A percentile compares a stretch with the other conserved stretches of the same genome.
phyloP scores from a whole-genome alignment of 345 rosid species.

The Eucalyptus erythrocorys region DNA sequence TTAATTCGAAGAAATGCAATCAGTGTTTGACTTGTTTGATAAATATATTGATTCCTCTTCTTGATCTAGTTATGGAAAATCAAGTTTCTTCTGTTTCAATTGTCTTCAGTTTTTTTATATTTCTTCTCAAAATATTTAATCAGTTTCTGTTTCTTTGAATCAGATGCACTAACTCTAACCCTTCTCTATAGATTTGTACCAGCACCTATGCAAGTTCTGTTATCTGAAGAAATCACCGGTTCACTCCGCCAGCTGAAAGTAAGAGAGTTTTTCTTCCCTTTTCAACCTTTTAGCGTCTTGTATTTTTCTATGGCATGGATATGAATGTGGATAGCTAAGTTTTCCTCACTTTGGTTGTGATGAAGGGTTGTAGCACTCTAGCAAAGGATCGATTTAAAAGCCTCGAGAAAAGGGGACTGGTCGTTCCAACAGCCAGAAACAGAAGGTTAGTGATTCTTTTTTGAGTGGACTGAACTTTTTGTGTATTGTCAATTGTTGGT shows the following conservation, averaged over 20 bases:
- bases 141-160: background rate
- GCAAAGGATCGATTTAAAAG: conserved; percentile 85
- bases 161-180: background rate
- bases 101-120: background rate
- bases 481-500: background rate
- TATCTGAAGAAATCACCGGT: conserved; percentile 89
- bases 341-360: background rate
- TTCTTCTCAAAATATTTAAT: background rate
- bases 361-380: conserved; percentile 80
- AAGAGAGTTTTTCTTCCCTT: background rate
- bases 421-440: conserved; percentile 43
- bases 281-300: background rate
- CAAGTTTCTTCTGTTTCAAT: background rate
- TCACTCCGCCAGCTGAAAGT: conserved; percentile 87
- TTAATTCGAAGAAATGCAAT: background rate
- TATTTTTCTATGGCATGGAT: background rate
- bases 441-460: conserved; percentile 37
- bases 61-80: background rate
- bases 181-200: conserved; percentile 21
- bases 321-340: background rate
- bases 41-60: background rate
- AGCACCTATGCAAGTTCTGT: conserved; percentile 78
- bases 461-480: background rate
- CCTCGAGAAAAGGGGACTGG: conserved; percentile 81
- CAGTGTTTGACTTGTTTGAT: background rate